A percentile compares a stretch with the other conserved stretches of the same genome.
phyloP scores from a whole-genome alignment of 805 yeast genomes.

The Pichia nanzhaoensis region DNA sequence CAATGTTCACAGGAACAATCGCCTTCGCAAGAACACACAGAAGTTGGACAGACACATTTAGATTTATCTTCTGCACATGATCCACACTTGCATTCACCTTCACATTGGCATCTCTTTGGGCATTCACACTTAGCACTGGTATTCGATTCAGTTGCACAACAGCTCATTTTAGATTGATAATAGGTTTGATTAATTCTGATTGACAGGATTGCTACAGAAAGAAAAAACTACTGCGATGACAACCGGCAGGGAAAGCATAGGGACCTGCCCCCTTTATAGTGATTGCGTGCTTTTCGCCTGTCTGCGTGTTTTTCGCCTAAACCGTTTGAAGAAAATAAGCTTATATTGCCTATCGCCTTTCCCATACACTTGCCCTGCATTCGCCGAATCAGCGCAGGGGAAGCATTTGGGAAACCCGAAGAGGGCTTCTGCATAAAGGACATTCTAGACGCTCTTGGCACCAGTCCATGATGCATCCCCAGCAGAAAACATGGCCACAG shows the following conservation, averaged over 20 bases:
- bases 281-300: constrained; percentile 5
- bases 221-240: background rate
- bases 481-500: constrained; percentile 92
- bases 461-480: constrained; percentile 90
- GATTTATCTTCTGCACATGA: constrained; percentile 8
- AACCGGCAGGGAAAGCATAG: no score
- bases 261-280: no score
- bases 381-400: constrained; percentile 32
- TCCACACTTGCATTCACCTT: constrained; percentile 9
- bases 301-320: background rate
- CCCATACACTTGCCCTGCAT: background rate
- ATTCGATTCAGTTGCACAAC: constrained; percentile 5
- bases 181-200: background rate
- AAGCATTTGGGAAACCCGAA: constrained; percentile 55
- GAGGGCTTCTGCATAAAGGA: constrained; percentile 77
- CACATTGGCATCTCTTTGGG: constrained; percentile 11
- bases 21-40: constrained; percentile 8
- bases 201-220: background rate
- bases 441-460: constrained; percentile 82
- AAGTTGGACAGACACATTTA: constrained; percentile 9
- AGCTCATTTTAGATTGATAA: background rate
- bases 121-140: constrained; percentile 7
- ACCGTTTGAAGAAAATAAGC: background rate
- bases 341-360: no score
- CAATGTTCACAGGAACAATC: constrained; percentile 9